Evolutionary conservation across 306 rosid species (phyloP).

Genomic region (Cucurbita maxima): DNA sequence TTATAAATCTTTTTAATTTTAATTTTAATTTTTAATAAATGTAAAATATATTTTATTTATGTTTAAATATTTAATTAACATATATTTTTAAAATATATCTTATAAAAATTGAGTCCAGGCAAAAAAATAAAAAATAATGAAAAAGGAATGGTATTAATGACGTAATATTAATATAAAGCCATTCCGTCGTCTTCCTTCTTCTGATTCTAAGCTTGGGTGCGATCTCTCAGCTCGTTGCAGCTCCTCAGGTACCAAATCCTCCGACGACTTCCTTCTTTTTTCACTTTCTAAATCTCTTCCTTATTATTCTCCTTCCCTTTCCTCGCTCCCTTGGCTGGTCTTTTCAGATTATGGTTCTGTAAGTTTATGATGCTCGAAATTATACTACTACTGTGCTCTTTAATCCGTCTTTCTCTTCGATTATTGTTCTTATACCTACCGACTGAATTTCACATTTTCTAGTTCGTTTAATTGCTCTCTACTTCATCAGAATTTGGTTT

Average conservation of each 20-base stretch:
- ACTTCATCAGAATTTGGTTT: not conserved
- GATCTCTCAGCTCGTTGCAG: slow-evolving; percentile 5
- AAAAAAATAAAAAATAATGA: not conserved
- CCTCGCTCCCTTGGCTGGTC: slow-evolving; percentile 19
- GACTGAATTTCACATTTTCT: not conserved
- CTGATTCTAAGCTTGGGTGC: slow-evolving; percentile 6
- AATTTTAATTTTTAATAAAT: no score
- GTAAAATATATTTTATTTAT: no score
- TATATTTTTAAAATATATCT: no score
- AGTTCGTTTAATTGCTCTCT: not conserved
- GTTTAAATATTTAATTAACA: no score
- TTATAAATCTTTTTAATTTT: no score
- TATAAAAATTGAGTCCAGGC: not conserved
- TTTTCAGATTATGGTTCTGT: slow-evolving; percentile 24
- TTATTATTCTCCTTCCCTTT: not conserved
- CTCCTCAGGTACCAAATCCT: slow-evolving; percentile 12
- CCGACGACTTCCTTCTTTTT: not conserved
- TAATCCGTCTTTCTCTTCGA: not conserved
- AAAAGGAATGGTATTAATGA: not conserved
- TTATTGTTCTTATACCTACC: not conserved
- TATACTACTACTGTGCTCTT: not conserved
- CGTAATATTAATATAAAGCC: slow-evolving; percentile 1
- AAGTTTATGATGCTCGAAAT: not conserved
- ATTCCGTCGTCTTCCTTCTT: not conserved
- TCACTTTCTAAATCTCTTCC: not conserved